Evolutionary conservation across 305 asterid species (phyloP), one percentile per base, ranked within the genome.

Genomic region (Stenogyne calaminthoides): DNA sequence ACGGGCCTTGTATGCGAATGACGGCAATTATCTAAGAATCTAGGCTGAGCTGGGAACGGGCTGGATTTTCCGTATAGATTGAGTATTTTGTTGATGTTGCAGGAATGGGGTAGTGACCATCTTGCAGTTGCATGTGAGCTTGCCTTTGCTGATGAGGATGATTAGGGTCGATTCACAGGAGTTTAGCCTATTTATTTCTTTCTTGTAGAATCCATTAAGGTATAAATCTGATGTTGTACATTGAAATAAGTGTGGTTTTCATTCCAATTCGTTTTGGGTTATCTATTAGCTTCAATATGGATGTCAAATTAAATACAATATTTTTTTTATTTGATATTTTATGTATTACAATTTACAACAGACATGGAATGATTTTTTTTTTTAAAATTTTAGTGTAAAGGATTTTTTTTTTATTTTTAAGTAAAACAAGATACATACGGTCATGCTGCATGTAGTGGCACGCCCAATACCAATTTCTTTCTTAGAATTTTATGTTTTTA

Each of bases 61-160:
- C 29, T 5, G 39, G 52, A 56, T 70, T 64, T 64, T 7, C 58
- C 14, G 3, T 46, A 22, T 22, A 54, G 59, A 65, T 61, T 12
- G 5, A 29, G 22, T 12, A 7, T 57, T 65, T 37, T 6, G 51
- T 80, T 66, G 67, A 7, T 73, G 15, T 49, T 83, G 87, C 89
- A 89, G 96, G 80, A 82, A 79, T 92, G 94, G 96, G 92, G 92
- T 55, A 92, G 98, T 59, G 98, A 92, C 85, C 98, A 92, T 80
- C 89, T 92, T 71, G 93, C 96, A 67, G 83, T 92, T 73, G 98
- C 81, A 59, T 87, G 98, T 34, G 98, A 92, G 78, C 88, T 92
- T 73, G 96, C 94, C 47, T 90, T 90, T 72, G 79, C 73, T 47
- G 81, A 76, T 64, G 80, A 75, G 55, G 70, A 63, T 42, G 57